A percentile compares a stretch with the other conserved stretches of the same genome.
Conservation (phyloP, 805 yeast genomes). For the Pichia phayaonensis region DNA sequence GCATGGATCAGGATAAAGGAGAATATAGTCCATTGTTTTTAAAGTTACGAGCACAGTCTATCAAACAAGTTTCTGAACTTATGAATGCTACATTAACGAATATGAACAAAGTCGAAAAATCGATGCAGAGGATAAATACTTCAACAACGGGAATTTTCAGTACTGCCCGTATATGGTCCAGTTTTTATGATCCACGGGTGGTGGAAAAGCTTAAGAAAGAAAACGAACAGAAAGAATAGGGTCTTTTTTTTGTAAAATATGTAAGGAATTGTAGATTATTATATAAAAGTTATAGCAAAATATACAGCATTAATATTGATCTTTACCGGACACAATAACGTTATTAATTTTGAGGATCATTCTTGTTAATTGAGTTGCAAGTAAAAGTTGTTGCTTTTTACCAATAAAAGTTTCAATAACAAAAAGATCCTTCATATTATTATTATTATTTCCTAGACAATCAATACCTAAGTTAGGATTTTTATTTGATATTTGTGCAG, state of each 20-base stretch:
- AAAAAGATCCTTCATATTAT: constrained; percentile 89
- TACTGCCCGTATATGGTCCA: constrained; percentile 17
- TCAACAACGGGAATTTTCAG: constrained; percentile 10
- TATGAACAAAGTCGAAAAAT: constrained; percentile 10
- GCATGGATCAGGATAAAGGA: background rate
- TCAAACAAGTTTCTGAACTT: constrained; percentile 2
- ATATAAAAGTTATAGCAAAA: background rate
- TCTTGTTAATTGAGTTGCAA: constrained; percentile 96
- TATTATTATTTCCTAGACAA: constrained; percentile 80
- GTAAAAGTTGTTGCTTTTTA: constrained; percentile 87
- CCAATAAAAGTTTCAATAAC: constrained; percentile 97
- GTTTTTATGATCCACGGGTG: constrained; percentile 16
- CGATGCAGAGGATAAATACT: constrained; percentile 8
- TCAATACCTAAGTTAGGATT: constrained; percentile 81
- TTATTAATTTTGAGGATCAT: constrained; percentile 97
- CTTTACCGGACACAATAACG: constrained; percentile 63
- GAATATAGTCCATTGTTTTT: constrained; percentile 8
- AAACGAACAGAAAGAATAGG: constrained; percentile 4
- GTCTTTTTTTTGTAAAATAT: background rate
- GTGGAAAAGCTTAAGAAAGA: constrained; percentile 11
- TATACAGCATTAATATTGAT: constrained; percentile 19
- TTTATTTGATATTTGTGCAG: constrained; percentile 72
- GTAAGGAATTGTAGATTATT: background rate
- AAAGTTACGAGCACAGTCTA: constrained; percentile 7
- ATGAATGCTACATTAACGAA: constrained; percentile 11